Percentiles rank a stretch among this genome's conserved stretches.
Conservation (phyloP, 257 asterid genomes). For the Solanum etuberosum region DNA sequence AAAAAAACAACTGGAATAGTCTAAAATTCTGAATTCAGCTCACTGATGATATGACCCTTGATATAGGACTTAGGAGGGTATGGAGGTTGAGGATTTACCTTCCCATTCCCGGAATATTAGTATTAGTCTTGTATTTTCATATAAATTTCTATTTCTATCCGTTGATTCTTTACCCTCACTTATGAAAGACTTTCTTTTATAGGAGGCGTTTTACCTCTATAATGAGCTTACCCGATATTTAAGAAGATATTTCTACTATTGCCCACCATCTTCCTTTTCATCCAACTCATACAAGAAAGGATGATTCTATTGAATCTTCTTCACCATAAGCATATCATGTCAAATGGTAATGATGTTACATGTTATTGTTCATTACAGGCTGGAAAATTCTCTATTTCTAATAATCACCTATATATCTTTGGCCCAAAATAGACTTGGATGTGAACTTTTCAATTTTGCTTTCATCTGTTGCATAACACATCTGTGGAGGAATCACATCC, state of each 20-base stretch:
- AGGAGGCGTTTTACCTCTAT: background rate
- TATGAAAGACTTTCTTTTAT: background rate
- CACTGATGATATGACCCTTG: background rate
- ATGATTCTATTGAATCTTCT: background rate
- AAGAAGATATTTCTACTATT: too few relatives aligned
- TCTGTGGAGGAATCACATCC: background rate
- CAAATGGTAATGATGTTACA: background rate
- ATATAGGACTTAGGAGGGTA: background rate
- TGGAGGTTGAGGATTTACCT: background rate
- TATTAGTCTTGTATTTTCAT: background rate
- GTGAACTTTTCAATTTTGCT: background rate
- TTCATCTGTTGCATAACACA: background rate
- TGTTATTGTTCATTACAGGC: constrained; percentile 9
- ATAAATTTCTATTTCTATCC: background rate
- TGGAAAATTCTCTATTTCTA: constrained; percentile 10
- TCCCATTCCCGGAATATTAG: background rate
- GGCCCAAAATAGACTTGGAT: background rate
- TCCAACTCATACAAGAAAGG: background rate
- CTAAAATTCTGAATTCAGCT: background rate
- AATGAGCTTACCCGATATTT: background rate
- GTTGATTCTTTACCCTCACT: background rate
- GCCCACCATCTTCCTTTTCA: too few relatives aligned
- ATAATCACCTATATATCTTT: background rate
- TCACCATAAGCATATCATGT: background rate
- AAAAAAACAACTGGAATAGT: background rate